Evolutionary conservation across 2,329 filamentous ascomycete genomes (phyloP), one percentile per base, ranked within the genome.

Genomic region (Ploettnerulaceae sp.): DNA sequence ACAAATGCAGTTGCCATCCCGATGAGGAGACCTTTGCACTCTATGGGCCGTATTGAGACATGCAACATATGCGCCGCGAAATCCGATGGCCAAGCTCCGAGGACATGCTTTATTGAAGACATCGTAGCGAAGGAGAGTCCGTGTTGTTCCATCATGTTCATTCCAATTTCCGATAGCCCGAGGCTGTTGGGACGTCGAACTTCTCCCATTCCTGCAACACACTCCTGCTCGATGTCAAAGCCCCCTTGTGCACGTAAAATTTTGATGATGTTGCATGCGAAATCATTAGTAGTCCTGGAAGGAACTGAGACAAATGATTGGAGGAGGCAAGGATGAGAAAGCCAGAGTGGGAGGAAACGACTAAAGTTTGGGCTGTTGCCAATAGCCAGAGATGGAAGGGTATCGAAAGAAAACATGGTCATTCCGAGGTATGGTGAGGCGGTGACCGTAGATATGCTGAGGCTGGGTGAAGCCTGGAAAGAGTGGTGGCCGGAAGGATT

Each of bases 131-230:
- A 7, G 15, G 49, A 50, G 24, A 40, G 9, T 39, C 21, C 36
- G 20, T 51, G 39, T 5, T 44, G 48, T 6, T 34, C 31, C 38
- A 60, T 61, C 47, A 67, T 57, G 15, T 61, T 58, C 7, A 65
- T 29, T 2, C 65, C 65, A 6, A 67, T 50, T 20, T 64, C 63
- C 7, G 63, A 52, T 34, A 67, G 58, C n/a, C 65, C 64, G 20
- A 58, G 22, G 43, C 53, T 45, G 51, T 57, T 28, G 43, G 57
- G 25, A 50, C 62, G 49, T 43, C 57, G 47, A 8, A 66, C 60
- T 51, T 69, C 68, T 34, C 67, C 64, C 64, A 69, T 70, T n/a
- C 66, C 67, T 2, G 63, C 63, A 3, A 68, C 65, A 3, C 62
- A 58, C 14, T 57, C 50, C 1, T 60, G 58, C 47, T 68, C 66